Percentiles rank a stretch among this genome's conserved stretches.
Evolutionary conservation across 257 asterid genomes (phyloP).

Genomic region (Prunella vulgaris): DNA sequence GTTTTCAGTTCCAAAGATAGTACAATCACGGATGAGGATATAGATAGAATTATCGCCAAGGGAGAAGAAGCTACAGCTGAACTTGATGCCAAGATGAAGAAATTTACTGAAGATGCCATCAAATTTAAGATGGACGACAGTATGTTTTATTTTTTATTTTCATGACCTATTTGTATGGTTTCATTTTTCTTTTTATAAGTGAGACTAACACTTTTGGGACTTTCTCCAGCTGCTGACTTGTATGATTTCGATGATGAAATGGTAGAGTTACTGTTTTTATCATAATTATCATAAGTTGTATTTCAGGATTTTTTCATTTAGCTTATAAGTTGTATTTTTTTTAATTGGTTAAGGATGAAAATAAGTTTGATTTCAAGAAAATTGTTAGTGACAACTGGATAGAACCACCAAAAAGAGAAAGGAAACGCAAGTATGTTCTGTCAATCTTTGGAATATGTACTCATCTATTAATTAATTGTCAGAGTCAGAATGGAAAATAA

Average conservation of each 20-base stretch:
- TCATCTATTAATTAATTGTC: background rate
- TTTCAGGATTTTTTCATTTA: background rate
- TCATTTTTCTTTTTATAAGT: conserved; percentile 19
- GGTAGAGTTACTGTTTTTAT: conserved; percentile 35
- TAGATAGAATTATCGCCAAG: conserved; percentile 95
- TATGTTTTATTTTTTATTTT: conserved; percentile 39
- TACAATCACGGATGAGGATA: conserved; percentile 98
- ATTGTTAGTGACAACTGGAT: conserved; percentile 87
- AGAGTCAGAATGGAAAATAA: background rate
- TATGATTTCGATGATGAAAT: conserved; percentile 94
- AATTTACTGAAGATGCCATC: conserved; percentile 98
- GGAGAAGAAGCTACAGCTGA: conserved; percentile 99
- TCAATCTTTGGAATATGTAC: conserved; percentile 6
- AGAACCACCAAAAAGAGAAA: conserved; percentile 91
- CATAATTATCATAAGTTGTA: background rate
- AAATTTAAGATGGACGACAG: conserved; percentile 98
- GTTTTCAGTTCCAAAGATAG: conserved; percentile 99
- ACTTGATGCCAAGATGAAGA: conserved; percentile 99
- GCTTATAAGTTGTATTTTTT: conserved; percentile 9
- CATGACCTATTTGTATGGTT: conserved; percentile 4
- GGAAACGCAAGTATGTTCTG: conserved; percentile 90
- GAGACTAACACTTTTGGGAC: conserved; percentile 28
- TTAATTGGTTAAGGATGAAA: conserved; percentile 62
- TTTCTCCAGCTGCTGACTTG: conserved; percentile 88
- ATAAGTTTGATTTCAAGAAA: conserved; percentile 90